Evolutionary conservation across 805 yeast genomes (phyloP).

Genomic region (Nakazawaea holstii): DNA sequence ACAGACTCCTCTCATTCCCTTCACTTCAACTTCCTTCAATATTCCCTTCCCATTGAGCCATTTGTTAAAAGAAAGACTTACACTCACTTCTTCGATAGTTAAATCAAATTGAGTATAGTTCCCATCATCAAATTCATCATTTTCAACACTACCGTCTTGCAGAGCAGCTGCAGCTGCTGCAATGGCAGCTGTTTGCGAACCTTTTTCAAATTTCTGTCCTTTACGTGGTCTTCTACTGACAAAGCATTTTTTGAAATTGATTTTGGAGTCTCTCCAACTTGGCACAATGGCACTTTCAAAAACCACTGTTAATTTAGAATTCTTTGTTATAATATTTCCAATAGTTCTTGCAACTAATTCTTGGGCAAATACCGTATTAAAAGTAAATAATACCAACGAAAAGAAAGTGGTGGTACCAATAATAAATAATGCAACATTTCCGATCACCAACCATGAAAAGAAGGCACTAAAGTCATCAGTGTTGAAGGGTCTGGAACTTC

Average conservation of each 20-base stretch:
- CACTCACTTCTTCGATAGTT: conserved; percentile 78
- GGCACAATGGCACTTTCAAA: conserved; percentile 95
- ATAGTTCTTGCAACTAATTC: conserved; percentile 77
- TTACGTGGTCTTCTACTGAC: conserved; percentile 74
- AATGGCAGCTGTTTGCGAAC: conserved; percentile 68
- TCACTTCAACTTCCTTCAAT: conserved; percentile 69
- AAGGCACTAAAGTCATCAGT: conserved; percentile 90
- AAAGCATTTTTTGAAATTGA: conserved; percentile 77
- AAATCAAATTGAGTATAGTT: conserved; percentile 95
- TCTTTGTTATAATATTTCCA: conserved; percentile 80
- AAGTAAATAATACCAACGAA: conserved; percentile 67
- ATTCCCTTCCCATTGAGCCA: conserved; percentile 93
- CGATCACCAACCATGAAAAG: conserved; percentile 87
- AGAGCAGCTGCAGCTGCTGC: conserved; percentile 39
- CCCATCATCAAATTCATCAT: conserved; percentile 66
- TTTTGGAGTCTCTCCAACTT: conserved; percentile 84
- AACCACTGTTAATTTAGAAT: conserved; percentile 75
- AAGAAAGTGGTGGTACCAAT: conserved; percentile 92
- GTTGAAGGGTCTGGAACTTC: conserved; percentile 77
- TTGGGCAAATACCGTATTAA: conserved; percentile 84
- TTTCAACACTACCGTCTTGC: conserved; percentile 18
- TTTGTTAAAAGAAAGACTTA: conserved; percentile 74
- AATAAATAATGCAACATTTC: conserved; percentile 73
- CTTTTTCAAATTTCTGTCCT: conserved; percentile 51
- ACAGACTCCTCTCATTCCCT: conserved; percentile 86